Evolutionary conservation across 192 early-diverging fungal species (phyloP).

Genomic region (Pilobolus umbonatus): DNA sequence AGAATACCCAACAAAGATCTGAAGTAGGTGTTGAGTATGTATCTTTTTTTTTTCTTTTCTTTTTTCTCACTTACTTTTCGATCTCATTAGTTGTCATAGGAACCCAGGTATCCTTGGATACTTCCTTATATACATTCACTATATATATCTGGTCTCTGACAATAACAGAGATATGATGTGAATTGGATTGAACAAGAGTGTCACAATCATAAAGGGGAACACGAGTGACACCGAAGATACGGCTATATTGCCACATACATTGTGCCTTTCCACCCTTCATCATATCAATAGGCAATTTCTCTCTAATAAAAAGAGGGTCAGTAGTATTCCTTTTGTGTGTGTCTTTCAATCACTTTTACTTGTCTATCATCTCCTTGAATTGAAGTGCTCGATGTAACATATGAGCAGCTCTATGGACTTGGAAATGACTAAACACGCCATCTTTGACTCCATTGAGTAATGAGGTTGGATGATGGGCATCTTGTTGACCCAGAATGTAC

Average conservation of each 20-base stretch:
- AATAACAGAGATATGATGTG: constrained; percentile 64
- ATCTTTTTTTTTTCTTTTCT: not conserved
- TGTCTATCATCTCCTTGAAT: constrained; percentile 71
- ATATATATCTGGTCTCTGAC: constrained; percentile 76
- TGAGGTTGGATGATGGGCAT: constrained; percentile 47
- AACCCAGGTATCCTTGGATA: constrained; percentile 47
- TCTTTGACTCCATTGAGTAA: constrained; percentile 24
- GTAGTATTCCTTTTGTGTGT: too few relatives aligned
- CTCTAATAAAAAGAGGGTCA: constrained; percentile 19
- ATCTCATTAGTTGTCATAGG: constrained; percentile 58
- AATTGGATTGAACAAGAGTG: constrained; percentile 49
- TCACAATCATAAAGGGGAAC: constrained; percentile 78
- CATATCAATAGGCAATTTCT: constrained; percentile 59
- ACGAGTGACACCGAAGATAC: constrained; percentile 75
- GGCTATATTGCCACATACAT: constrained; percentile 85
- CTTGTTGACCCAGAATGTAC: constrained; percentile 69
- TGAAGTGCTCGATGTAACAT: constrained; percentile 60
- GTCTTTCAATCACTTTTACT: too few relatives aligned
- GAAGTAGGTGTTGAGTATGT: too few relatives aligned
- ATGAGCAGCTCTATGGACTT: constrained; percentile 77
- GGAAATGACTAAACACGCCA: constrained; percentile 65
- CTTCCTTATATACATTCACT: constrained; percentile 59
- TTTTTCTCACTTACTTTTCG: constrained; percentile 50
- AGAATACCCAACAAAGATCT: constrained; percentile 60
- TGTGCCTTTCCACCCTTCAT: constrained; percentile 56